Base-by-base conservation (phyloP, 1,284 basidiomycete genomes). In the Sporisorium exsertum region DNA sequence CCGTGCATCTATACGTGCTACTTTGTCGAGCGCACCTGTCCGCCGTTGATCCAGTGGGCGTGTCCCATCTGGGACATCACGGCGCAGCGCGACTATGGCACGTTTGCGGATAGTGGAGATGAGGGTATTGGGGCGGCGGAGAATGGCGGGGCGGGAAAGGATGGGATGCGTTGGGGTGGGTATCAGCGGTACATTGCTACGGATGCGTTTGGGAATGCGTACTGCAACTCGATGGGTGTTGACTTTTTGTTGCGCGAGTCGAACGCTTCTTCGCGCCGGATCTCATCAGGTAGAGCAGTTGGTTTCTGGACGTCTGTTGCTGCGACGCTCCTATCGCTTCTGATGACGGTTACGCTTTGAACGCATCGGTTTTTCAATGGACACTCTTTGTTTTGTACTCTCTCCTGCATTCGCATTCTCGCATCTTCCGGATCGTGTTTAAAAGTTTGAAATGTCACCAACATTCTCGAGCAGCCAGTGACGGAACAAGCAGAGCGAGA, bases 1-100 rank as follows among this genome's bases (percentile, higher is more conserved):
- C 84, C 84, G 5, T 85, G 84, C 73, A 69, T 84, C 32, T 79
- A 81, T 24, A 81, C 77, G 15, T 85, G 84, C 73, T 78, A 82
- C 50, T 80, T 78, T 63, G 84, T 85, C 16, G 65, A 63, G 35
- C 69, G 81, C 0, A 78, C 72, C 3, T 85, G 84, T 62, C 84
- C 83, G 43, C 80, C 83, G 15, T 27, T 84, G 43, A 65, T 83
- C 27, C 52, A 77, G 20, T 85, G 84, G 84, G 42, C 59, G 6
- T 85, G 84, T 52, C 84, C 84, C 2, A 37, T 62, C 1, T 85
- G 84, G 84, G 82, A 81, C 49, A 68, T 85, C 18, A 81, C 83
- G 0, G 81, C 83, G 6, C 79, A 84, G 66, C 62, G 73, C 8
- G 80, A 83, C 45, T 85, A 85, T 56, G 84, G 84, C 24, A 82